Percentiles rank a stretch among this genome's conserved stretches.
Evolutionary conservation across 352 stramenopile species (phyloP).

Genomic region (Aphanomyces stellatus): DNA sequence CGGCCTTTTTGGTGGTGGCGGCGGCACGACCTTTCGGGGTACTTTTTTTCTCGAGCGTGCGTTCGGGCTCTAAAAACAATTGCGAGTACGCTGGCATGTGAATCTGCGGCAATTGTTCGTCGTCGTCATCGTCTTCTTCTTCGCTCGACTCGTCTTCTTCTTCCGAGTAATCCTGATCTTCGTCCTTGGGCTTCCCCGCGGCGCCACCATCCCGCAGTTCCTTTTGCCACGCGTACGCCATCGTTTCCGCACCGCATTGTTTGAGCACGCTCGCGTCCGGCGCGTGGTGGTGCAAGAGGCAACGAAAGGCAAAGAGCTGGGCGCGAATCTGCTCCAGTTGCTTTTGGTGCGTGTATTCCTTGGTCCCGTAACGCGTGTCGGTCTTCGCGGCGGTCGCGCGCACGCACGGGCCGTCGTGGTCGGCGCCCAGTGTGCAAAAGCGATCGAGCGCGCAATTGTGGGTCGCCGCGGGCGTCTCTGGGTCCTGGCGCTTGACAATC

Average conservation of each 20-base stretch:
- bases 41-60: constrained; percentile 36
- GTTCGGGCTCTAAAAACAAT: background rate
- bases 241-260: constrained; percentile 74
- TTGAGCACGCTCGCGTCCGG: constrained; percentile 80
- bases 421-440: constrained; percentile 71
- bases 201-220: constrained; percentile 41
- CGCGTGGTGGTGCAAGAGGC: constrained; percentile 79
- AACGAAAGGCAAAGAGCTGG: constrained; percentile 84
- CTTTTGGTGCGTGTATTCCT: constrained; percentile 48
- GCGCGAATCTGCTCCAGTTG: constrained; percentile 84
- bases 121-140: constrained; percentile 65
- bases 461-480: constrained; percentile 27
- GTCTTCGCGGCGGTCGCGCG: constrained; percentile 21
- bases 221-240: constrained; percentile 68
- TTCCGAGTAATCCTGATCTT: constrained; percentile 28
- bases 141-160: constrained; percentile 22
- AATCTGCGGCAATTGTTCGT: constrained; percentile 41
- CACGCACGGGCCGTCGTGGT: constrained; percentile 57
- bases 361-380: constrained; percentile 59
- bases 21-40: too few species aligned
- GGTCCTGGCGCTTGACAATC: constrained; percentile 24
- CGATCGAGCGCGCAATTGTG: constrained; percentile 61
- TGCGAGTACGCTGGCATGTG: constrained; percentile 22
- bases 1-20: too few species aligned
- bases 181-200: constrained; percentile 32